Conservation (phyloP, 139 green algal genomes). For the Zygnema circumcarinatum region DNA sequence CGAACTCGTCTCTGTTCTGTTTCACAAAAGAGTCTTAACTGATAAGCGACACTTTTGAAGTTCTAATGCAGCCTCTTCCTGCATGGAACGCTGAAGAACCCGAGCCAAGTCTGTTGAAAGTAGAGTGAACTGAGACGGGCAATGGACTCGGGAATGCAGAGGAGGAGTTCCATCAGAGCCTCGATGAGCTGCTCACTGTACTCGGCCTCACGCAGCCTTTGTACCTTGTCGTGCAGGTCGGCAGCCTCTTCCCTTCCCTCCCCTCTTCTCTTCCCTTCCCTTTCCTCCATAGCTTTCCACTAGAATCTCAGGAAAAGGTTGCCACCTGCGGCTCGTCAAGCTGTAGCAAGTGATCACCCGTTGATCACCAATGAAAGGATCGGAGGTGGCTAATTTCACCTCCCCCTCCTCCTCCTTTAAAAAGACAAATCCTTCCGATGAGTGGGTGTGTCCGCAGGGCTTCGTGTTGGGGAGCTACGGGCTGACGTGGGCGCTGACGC, state of each 20-base stretch:
- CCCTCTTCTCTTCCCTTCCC: not conserved
- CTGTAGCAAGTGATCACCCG: too few species aligned
- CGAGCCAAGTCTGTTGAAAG: not conserved
- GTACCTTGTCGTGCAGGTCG: constrained; percentile 43
- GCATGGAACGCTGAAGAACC: not conserved
- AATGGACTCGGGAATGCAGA: constrained; percentile 23
- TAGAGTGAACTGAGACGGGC: not conserved
- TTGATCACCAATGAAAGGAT: too few species aligned
- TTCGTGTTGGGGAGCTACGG: constrained; percentile 42
- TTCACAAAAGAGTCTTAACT: not conserved
- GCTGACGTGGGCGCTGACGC: constrained; percentile 55
- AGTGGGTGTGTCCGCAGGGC: too few species aligned
- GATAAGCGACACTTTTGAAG: not conserved
- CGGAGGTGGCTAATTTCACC: too few species aligned
- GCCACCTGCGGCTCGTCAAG: too few species aligned
- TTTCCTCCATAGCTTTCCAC: too few species aligned
- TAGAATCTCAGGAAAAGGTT: too few species aligned
- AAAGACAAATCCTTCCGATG: too few species aligned
- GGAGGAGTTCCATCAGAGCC: constrained; percentile 10
- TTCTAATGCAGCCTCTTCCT: not conserved
- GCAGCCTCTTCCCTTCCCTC: not conserved
- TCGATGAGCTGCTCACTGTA: constrained; percentile 17
- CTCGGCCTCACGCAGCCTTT: constrained; percentile 12
- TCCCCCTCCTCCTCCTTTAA: too few species aligned
- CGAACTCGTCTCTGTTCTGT: not conserved